These are phyloP conservation scores for Globisporangium yorkense DNA, from an alignment of 352 stramenopile species.

Conservation along the genomic window DNA sequence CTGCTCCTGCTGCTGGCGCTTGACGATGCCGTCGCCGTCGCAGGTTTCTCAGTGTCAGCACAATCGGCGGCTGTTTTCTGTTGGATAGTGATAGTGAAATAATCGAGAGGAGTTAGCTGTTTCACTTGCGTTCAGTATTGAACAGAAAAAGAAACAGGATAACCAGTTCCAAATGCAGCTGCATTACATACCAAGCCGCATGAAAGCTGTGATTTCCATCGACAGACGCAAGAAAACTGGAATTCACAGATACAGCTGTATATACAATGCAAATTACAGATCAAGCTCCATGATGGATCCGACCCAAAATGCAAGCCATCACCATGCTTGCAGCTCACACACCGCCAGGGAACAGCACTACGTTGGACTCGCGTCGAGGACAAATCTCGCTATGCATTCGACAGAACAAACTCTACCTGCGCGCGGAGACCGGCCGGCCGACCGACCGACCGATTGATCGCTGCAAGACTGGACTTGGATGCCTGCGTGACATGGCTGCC, in stretches of 20 bases:
- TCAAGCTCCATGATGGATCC: no score
- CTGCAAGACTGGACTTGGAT: neutral
- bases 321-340: neutral
- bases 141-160: no score
- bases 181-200: no score
- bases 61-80: neutral
- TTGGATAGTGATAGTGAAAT: neutral
- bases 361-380: neutral
- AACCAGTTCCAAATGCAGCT: no score
- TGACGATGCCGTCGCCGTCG: neutral
- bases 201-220: no score
- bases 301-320: no score
- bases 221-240: no score
- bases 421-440: neutral
- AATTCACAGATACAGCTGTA: no score
- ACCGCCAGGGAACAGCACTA: no score
- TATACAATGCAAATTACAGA: no score
- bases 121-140: slow-evolving; percentile 12
- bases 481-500: no score
- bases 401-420: neutral
- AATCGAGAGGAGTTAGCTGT: neutral
- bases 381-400: neutral
- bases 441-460: neutral
- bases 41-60: slow-evolving; percentile 2
- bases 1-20: slow-evolving; percentile 1